Conservation (phyloP, 306 rosid genomes). For the Ormosia emarginata region DNA sequence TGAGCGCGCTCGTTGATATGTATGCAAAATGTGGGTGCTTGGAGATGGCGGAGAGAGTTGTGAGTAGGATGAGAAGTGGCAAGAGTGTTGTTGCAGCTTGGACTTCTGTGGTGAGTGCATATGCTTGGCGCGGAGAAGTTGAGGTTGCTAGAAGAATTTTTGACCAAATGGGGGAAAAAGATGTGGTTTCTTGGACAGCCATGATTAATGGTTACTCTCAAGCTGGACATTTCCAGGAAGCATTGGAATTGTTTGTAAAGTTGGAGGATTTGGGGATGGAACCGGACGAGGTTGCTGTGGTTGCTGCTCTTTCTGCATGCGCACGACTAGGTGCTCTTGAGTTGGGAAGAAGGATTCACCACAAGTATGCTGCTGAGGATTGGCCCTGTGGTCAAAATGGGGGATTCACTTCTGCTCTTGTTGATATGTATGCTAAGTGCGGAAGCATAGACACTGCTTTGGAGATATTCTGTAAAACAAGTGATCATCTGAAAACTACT, state of each 20-base stretch:
- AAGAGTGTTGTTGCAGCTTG: constrained; percentile 29
- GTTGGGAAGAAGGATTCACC: constrained; percentile 44
- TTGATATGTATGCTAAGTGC: constrained; percentile 49
- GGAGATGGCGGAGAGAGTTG: constrained; percentile 34
- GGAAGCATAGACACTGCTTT: constrained; percentile 41
- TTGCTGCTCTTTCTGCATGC: constrained; percentile 42
- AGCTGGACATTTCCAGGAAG: constrained; percentile 34
- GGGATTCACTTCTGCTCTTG: constrained; percentile 32
- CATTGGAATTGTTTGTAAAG: constrained; percentile 40
- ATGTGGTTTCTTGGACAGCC: constrained; percentile 41
- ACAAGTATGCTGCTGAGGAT: constrained; percentile 31
- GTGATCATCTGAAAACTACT: constrained; percentile 25
- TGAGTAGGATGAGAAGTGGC: neutral
- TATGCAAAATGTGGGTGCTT: constrained; percentile 43
- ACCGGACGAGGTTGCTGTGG: constrained; percentile 32
- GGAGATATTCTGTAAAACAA: constrained; percentile 34
- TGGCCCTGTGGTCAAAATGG: neutral
- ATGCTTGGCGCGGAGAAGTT: constrained; percentile 33
- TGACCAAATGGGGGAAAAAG: constrained; percentile 30
- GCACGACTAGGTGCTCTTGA: constrained; percentile 40
- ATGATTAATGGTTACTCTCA: constrained; percentile 41
- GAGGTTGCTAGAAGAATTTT: constrained; percentile 39
- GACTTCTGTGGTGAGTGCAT: constrained; percentile 43
- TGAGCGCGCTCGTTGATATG: constrained; percentile 43
- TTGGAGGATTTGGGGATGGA: constrained; percentile 33